These are phyloP conservation scores for Zymoseptoria ardabiliae DNA, from an alignment of 2,329 filamentous ascomycete species.

Conservation along the genomic window DNA sequence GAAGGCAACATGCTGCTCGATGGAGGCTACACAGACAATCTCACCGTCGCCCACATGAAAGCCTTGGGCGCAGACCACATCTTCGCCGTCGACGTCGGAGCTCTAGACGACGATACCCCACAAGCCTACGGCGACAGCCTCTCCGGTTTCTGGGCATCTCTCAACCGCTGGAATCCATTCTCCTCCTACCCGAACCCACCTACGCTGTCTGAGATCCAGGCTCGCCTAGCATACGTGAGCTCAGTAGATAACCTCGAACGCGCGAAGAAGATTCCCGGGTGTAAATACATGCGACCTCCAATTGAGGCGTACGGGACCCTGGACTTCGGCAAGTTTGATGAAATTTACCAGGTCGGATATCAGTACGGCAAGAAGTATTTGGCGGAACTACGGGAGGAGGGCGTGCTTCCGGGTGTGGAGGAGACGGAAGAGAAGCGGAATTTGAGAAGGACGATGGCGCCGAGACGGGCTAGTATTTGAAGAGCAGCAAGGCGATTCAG, in stretches of 20 bases:
- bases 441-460: slow-evolving; percentile 46
- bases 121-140: slow-evolving; percentile 91
- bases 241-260: slow-evolving; percentile 90
- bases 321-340: slow-evolving; percentile 95
- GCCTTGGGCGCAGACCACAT: slow-evolving; percentile 86
- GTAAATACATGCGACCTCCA: slow-evolving; percentile 92
- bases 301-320: slow-evolving; percentile 89
- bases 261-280: slow-evolving; percentile 83
- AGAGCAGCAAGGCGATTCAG: no score
- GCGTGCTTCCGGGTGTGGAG: slow-evolving; percentile 56
- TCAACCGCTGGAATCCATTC: slow-evolving; percentile 97
- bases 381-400: slow-evolving; percentile 67
- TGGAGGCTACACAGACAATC: slow-evolving; percentile 92
- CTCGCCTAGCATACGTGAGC: slow-evolving; percentile 85
- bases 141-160: slow-evolving; percentile 87
- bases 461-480: slow-evolving; percentile 42
- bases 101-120: slow-evolving; percentile 82
- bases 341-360: slow-evolving; percentile 88
- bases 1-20: slow-evolving; percentile 96
- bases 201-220: slow-evolving; percentile 92
- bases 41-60: slow-evolving; percentile 97
- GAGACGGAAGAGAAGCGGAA: slow-evolving; percentile 46
- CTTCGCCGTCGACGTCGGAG: slow-evolving; percentile 91
- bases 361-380: slow-evolving; percentile 76
- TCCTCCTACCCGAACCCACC: slow-evolving; percentile 83